Base-by-base conservation (phyloP, 2,329 filamentous ascomycete species). In the Podosphaera xanthii region DNA sequence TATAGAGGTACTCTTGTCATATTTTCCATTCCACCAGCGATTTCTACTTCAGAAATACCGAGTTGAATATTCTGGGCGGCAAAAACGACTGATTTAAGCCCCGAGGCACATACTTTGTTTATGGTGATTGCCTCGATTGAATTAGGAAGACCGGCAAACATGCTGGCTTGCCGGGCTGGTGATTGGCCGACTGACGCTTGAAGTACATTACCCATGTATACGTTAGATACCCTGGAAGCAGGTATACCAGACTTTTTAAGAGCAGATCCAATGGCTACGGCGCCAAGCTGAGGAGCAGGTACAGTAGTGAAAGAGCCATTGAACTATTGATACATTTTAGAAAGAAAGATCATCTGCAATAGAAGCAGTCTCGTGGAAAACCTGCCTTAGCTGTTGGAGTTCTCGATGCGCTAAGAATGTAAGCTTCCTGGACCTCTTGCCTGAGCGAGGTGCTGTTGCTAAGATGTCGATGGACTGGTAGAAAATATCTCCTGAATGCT, bases 91-190 rank as follows among this genome's bases (percentile, higher is more conserved):
- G 92, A 86, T 72, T 98, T 98, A 64, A 98, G 76, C 4, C 92
- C 92, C 0, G 90, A 96, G 3, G 92, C 86, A 75, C 92, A 98
- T 61, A 98, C 92, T 74, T 98, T 98, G 77, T 98, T 98, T 72
- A 98, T 84, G 14, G 92, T 97, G 57, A 85, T 83, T 42, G 90
- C 86, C 73, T 98, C 92, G 60, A 94, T 79, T 5, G 77, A 81
- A n/a, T 82, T 75, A 8, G 88, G 78, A 3, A 97, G 80, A 1
- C 90, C 90, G 3, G 92, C 88, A 68, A 94, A 91, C 61, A 97
- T 85, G 64, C 81, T 76, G 9, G 92, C 92, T 74, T 98, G 92
- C 56, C 92, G 82, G 31, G 92, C 91, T 1, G 92, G 92, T 0
- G 92, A 81, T 73, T 98, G 92, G 53, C 92, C 92, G 4, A 92